phyloP scores from a whole-genome alignment of 2,329 filamentous ascomycete genomes.

The Metarhizium anisopliae region DNA sequence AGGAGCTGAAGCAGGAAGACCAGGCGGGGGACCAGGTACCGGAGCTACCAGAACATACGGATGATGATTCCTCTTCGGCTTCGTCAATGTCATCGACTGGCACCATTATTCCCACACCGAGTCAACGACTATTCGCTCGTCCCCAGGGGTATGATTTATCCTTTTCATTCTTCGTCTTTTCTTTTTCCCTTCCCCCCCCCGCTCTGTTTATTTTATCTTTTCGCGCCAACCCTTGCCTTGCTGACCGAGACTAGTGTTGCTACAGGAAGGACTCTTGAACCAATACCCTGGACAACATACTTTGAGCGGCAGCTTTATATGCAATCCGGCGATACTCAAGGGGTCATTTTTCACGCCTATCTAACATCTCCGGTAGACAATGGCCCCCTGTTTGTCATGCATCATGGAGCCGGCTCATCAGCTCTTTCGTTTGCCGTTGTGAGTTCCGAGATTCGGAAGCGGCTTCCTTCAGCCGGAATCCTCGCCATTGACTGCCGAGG shows the following conservation, averaged over 20 bases:
- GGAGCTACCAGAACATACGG: conserved; percentile 35
- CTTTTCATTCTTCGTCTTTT: background rate
- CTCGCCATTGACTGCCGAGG: conserved; percentile 79
- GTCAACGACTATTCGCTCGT: conserved; percentile 63
- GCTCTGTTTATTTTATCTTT: background rate
- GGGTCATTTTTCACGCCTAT: conserved; percentile 73
- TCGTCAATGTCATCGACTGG: conserved; percentile 87
- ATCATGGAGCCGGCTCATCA: conserved; percentile 91
- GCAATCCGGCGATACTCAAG: conserved; percentile 31
- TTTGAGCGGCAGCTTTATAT: conserved; percentile 84
- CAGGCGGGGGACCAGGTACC: conserved; percentile 28
- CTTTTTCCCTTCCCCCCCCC: background rate
- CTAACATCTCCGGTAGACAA: conserved; percentile 68
- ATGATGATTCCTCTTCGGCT: conserved; percentile 62
- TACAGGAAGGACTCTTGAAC: conserved; percentile 48
- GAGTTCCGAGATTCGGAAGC: conserved; percentile 65
- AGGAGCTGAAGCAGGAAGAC: conserved; percentile 34
- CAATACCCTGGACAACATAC: conserved; percentile 79
- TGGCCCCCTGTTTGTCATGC: conserved; percentile 81
- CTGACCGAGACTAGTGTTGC: conserved; percentile 28
- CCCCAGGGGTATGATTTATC: conserved; percentile 47
- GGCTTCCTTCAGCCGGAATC: conserved; percentile 71
- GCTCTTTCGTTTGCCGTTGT: conserved; percentile 86
- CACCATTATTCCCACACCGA: conserved; percentile 75
- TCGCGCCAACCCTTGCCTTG: background rate